Base-by-base conservation (phyloP, 305 asterid species). In the Fraxinus sp. region DNA sequence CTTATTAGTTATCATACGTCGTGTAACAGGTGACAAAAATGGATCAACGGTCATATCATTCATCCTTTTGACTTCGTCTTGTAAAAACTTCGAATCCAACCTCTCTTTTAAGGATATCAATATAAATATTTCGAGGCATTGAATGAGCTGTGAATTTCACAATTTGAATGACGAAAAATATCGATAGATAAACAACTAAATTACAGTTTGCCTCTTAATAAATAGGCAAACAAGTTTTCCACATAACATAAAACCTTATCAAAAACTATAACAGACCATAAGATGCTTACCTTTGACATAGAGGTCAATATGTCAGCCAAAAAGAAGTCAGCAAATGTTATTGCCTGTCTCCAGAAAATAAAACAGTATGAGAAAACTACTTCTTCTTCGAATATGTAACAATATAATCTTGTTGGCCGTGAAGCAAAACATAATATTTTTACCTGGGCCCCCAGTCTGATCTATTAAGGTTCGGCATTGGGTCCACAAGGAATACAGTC, bases 241-340 rank as follows among this genome's bases (percentile, higher is more conserved):
- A 28, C 8, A 75, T 10, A 18, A 33, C 62, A 72, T 18, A 79
- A 35, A 36, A 74, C 55, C 64, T 73, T 49, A 77, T 57, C 72
- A 72, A 59, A 26, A 79, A 77, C 71, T 49, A 80, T 13, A 77
- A 77, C 43, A 79, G 39, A 77, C 79, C 84, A 76, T 28, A 66
- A 43, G 83, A 81, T 83, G 80, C 91, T 83, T 88, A 97, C 99
- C 99, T 97, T 97, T 59, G 99, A 92, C 99, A 97, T 97, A 20
- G 99, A 95, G 79, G 98, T 97, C 77, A 95, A 90, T 89, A 95
- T 95, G 92, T 95, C 98, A 33, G 98, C 99, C 89, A 97, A 80
- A 86, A 95, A 97, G 92, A 97, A 97, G 85, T 97, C 99, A 81
- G 98, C 88, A 91, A 95, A 97, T 84, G 97, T 32, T 75, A 97